These are phyloP conservation scores for Cryptococcus sp. DNA, from an alignment of 1,284 basidiomycete genomes.

Conservation along the genomic window DNA sequence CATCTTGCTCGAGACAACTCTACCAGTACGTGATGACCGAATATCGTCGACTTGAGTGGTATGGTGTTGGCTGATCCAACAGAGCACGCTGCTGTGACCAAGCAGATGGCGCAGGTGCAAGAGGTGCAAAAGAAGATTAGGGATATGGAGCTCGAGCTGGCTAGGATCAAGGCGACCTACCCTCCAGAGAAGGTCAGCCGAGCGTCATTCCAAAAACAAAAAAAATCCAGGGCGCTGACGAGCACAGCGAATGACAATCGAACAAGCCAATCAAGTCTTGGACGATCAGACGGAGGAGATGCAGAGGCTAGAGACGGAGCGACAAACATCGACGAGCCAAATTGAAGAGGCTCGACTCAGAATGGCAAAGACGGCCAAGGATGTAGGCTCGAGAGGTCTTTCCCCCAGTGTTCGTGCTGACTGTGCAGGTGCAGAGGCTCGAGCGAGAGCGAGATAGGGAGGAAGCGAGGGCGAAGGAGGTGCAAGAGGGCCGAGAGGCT, in stretches of 20 bases:
- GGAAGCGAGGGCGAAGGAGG: slow-evolving; percentile 59
- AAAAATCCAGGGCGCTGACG: slow-evolving; percentile 3
- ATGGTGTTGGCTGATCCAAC: not conserved
- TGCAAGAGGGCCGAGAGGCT: slow-evolving; percentile 49
- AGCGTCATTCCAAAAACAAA: not conserved
- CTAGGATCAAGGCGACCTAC: slow-evolving; percentile 68
- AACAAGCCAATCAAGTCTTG: slow-evolving; percentile 63
- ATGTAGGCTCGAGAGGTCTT: slow-evolving; percentile 40
- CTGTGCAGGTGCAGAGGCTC: slow-evolving; percentile 54
- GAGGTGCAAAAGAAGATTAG: slow-evolving; percentile 65
- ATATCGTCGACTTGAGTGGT: not conserved
- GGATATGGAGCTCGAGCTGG: slow-evolving; percentile 69
- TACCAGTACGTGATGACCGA: slow-evolving; percentile 25
- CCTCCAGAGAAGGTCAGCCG: slow-evolving; percentile 51
- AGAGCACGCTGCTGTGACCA: slow-evolving; percentile 29
- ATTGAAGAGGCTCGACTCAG: slow-evolving; percentile 56
- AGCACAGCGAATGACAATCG: slow-evolving; percentile 65
- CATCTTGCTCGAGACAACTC: slow-evolving; percentile 30
- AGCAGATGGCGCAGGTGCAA: slow-evolving; percentile 55
- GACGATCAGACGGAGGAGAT: slow-evolving; percentile 66
- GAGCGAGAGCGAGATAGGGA: slow-evolving; percentile 61
- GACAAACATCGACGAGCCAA: slow-evolving; percentile 48
- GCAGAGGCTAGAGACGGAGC: slow-evolving; percentile 61
- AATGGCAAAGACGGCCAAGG: slow-evolving; percentile 56
- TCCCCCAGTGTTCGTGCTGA: not conserved